Evolutionary conservation across 495 filamentous ascomycete species (phyloP), one percentile per base, ranked within the genome.

Genomic region (Copromyces sp.): DNA sequence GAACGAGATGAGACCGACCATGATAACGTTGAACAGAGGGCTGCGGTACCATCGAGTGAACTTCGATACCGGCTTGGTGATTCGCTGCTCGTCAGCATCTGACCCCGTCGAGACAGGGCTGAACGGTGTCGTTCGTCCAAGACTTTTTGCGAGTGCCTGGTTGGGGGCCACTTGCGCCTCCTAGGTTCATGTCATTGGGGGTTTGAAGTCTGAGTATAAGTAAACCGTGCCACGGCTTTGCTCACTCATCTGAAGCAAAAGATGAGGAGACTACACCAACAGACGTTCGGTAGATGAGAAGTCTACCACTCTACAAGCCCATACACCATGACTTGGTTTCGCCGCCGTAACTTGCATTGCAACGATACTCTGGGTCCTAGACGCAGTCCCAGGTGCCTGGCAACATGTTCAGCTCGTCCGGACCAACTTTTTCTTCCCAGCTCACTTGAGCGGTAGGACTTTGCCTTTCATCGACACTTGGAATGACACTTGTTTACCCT

Each of bases 1-100:
- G 77, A 89, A 88, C 2, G 83, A 84, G 45, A 89, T 86, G 41
- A 86, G 72, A 14, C 87, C 88, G 20, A 88, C 82, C 6, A 88
- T 77, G 68, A 89, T 82, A 42, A 86, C 85, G 73, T 88, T 87
- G 77, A 86, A 87, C 3, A 88, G 77, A 37, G 86, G 85, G 47
- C 84, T 86, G 70, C 84, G 86, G 75, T 87, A 89, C 78, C 82
- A 83, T 32, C 79, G 74, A 53, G 80, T 81, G 69, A 82, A 79
- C 32, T 70, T 73, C 1, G 79, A 81, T 3, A 80, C 76, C 0
- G 74, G 77, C 68, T 78, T 82, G 53, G 65, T 32, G 14, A 71
- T 69, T 59, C 74, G 70, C n/a, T 68, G 40, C 47, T 74, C 71
- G 2, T 69, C 32, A 61, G 69, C 70, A 68, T 65, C 71, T 35